phyloP scores from a whole-genome alignment of 148 eudicot genomes.

The Rhododendron henanense region DNA sequence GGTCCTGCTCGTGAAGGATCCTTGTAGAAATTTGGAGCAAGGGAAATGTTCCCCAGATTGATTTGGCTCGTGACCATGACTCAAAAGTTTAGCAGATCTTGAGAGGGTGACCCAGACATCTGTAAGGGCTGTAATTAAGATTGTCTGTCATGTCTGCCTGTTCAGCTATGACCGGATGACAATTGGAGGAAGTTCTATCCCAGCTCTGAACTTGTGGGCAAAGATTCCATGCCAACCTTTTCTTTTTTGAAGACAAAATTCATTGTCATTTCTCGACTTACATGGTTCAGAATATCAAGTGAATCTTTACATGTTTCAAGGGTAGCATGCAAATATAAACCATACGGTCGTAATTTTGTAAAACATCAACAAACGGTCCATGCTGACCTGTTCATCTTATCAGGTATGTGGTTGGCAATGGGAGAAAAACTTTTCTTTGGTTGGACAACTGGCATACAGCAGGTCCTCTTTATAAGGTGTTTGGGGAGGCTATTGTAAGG shows the following conservation, averaged over 20 bases:
- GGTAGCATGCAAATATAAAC: background rate
- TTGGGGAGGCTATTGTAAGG: no score
- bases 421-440: no score
- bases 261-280: background rate
- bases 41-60: background rate
- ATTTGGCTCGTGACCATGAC: background rate
- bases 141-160: background rate
- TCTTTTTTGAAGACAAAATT: background rate
- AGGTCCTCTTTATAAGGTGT: no score
- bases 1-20: slow-evolving; percentile 1
- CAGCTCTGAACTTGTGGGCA: background rate
- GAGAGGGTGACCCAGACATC: background rate
- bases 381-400: background rate
- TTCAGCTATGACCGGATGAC: background rate
- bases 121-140: background rate
- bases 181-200: background rate
- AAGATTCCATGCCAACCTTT: background rate
- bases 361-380: background rate
- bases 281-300: background rate
- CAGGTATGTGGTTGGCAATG: no score
- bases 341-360: background rate
- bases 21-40: background rate
- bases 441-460: no score
- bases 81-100: background rate
- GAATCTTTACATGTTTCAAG: background rate